Percentiles rank a stretch among this genome's conserved stretches.
Conservation (phyloP, 305 asterid genomes). For the Caryopteris hybrid region DNA sequence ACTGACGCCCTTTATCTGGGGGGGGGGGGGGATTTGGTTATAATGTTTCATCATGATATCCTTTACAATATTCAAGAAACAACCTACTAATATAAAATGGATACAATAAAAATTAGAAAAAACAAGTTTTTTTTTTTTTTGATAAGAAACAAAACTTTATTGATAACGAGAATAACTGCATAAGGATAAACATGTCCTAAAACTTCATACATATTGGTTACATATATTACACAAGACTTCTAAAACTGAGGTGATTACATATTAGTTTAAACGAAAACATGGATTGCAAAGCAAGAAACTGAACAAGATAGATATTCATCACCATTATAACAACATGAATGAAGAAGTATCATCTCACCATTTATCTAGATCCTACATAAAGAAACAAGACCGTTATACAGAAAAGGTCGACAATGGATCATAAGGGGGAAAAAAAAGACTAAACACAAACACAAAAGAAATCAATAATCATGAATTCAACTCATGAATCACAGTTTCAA, state of each 20-base stretch:
- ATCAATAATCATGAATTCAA: not conserved
- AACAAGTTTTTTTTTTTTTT: too few relatives aligned
- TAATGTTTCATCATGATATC: constrained; percentile 10
- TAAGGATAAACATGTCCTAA: too few relatives aligned
- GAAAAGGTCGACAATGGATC: not conserved
- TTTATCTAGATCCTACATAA: not conserved
- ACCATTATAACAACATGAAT: not conserved
- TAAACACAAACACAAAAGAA: not conserved
- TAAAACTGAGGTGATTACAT: too few relatives aligned
- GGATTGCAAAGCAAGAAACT: too few relatives aligned
- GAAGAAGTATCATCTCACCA: not conserved
- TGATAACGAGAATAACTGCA: too few relatives aligned
- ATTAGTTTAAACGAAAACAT: too few relatives aligned
- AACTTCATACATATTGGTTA: too few relatives aligned
- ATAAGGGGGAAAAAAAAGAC: not conserved
- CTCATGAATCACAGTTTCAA: not conserved
- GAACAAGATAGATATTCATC: too few relatives aligned
- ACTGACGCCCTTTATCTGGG: constrained; percentile 63
- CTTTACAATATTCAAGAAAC: not conserved
- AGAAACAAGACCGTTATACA: not conserved
- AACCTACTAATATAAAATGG: constrained; percentile 7
- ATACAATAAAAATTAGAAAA: not conserved
- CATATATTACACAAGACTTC: constrained; percentile 11
- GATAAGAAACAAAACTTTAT: too few relatives aligned
- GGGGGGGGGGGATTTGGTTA: not conserved